Base-by-base conservation (phyloP, 2,329 filamentous ascomycete genomes). In the Teratosphaeria nubilosa region DNA sequence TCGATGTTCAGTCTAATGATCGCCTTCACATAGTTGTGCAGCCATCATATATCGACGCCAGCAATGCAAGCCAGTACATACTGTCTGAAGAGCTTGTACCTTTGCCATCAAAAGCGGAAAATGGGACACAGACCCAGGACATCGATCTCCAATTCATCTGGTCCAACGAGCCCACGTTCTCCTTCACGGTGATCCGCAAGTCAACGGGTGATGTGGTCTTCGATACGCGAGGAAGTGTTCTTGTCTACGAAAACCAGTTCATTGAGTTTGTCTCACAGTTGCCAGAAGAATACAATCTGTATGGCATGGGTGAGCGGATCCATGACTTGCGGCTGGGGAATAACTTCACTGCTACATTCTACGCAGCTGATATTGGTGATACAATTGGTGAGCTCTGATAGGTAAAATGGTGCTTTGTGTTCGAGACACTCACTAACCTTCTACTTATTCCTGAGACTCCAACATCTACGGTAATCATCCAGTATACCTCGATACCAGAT, bases 391-490 rank as follows among this genome's bases (percentile, higher is more conserved):
- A n/a, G 22, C 20, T 22, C 50, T 30, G 13, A 51, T n/a, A 4
- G 50, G 13, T 14, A 25, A 13, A 13, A 51, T n/a, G 14, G 50
- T 24, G 11, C 50, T 24, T 5, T 14, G 11, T 41, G 11, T 11
- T 51, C 6, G 22, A 24, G 13, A 51, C 27, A 30, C 7, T 22
- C 20, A 51, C 50, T 51, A 9, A 30, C 27, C 27, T 14, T 6
- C 13, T 1, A 25, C 53, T n/a, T 37, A 16, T 16, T 1, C 5
- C 27, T 4, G 7, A 61, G 66, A 56, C 31, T 56, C n/a, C 13
- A 91, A 91, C 65, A 76, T 91, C 5, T 94, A 94, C 65, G 88
- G 89, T 6, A 80, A 78, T 48, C 89, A 94, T 64, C 86, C 89
- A 0, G 84, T 91, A 67, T 94, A 92, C 68, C 76, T 91, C 3